phyloP scores from a whole-genome alignment of 768 basidiomycete species.

The Mycena chlorophos region DNA sequence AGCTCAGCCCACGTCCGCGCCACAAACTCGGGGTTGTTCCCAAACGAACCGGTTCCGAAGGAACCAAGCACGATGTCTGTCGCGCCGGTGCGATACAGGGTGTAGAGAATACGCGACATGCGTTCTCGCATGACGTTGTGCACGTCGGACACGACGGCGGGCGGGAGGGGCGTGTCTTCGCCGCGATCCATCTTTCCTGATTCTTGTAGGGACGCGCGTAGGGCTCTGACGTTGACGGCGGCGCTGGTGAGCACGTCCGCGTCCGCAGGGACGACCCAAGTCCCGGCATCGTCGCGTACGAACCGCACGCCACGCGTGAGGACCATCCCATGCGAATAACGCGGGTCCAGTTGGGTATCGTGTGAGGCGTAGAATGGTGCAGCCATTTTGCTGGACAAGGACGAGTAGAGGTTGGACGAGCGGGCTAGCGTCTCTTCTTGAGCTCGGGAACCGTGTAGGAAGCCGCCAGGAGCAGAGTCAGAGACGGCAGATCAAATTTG shows the following conservation, averaged over 20 bases:
- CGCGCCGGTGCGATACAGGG: constrained; percentile 63
- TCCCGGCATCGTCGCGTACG: constrained; percentile 49
- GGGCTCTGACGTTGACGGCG: constrained; percentile 56
- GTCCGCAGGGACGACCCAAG: constrained; percentile 45
- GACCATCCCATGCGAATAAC: constrained; percentile 57
- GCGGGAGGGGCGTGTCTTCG: constrained; percentile 7
- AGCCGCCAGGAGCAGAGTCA: too few relatives aligned
- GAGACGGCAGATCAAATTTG: too few relatives aligned
- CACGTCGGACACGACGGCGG: constrained; percentile 42
- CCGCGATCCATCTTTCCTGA: too few relatives aligned
- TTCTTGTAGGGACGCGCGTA: constrained; percentile 28
- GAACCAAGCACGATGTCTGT: constrained; percentile 66
- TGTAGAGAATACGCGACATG: constrained; percentile 64
- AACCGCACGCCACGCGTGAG: constrained; percentile 48
- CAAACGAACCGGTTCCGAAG: constrained; percentile 78
- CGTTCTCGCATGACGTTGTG: constrained; percentile 62
- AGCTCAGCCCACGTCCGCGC: constrained; percentile 67
- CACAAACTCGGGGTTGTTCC: constrained; percentile 57
- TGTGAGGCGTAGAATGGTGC: constrained; percentile 50
- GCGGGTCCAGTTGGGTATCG: constrained; percentile 32
- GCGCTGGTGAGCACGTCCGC: constrained; percentile 52
- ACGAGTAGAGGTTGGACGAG: constrained; percentile 51
- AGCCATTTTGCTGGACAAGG: constrained; percentile 44
- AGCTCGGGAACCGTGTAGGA: constrained; percentile 52
- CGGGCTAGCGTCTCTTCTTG: constrained; percentile 62